Evolutionary conservation across 2,329 filamentous ascomycete species (phyloP).

Genomic region (Pestalotiopsis sp.): DNA sequence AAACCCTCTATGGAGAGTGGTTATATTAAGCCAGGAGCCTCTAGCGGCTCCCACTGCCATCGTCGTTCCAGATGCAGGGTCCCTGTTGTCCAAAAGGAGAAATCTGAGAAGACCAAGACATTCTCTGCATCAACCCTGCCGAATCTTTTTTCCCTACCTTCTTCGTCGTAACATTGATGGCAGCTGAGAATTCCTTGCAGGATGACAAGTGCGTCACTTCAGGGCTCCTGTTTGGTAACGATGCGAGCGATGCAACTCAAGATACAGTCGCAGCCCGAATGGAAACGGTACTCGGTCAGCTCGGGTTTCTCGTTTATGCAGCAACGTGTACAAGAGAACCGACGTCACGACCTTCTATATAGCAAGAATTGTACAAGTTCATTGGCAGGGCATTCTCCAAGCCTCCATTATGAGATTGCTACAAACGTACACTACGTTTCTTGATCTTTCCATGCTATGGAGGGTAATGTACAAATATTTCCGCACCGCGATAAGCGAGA

Average conservation of each 20-base stretch:
- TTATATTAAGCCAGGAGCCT: background rate
- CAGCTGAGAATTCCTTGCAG: constrained; percentile 3
- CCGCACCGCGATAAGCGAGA: background rate
- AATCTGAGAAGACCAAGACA: background rate
- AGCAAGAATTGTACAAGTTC: background rate
- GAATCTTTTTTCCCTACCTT: background rate
- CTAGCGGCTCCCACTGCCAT: background rate
- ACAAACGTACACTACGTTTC: background rate
- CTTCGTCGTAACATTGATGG: background rate
- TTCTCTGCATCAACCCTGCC: background rate
- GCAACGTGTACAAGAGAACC: background rate
- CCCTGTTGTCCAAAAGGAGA: background rate
- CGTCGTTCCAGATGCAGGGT: constrained; percentile 1
- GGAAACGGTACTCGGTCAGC: constrained; percentile 8
- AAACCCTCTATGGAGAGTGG: background rate
- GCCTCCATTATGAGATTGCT: background rate
- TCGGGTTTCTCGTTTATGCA: background rate
- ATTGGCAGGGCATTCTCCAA: background rate
- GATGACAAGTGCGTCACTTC: background rate
- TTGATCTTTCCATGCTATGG: background rate
- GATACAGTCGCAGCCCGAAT: background rate
- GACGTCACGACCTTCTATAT: background rate
- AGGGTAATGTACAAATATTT: background rate
- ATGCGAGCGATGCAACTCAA: background rate
- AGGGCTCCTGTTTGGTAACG: background rate